Base-by-base conservation (phyloP, 805 yeast genomes). In the Zygosaccharomyces siamensis region DNA sequence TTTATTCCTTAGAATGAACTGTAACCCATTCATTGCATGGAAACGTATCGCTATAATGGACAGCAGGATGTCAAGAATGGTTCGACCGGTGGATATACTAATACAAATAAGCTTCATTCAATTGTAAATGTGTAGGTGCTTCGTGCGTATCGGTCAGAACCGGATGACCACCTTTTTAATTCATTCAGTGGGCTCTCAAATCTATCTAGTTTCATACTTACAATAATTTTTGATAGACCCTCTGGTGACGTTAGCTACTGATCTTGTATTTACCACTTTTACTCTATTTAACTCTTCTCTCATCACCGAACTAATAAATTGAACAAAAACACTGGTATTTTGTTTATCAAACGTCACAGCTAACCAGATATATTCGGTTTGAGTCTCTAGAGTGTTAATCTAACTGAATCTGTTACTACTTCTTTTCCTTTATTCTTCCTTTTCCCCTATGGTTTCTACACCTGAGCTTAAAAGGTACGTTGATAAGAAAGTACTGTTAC, bases 401-500 rank as follows among this genome's bases (percentile, higher is more conserved):
- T 38, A 12, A 2, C 27, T 23, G 30, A 38, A 33, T 7, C 11
- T 10, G 24, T n/a, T 7, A 38, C 4, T 16, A 7, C 8, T 8
- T 38, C 41, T 38, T 18, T 16, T 20, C 12, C 12, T 20, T 27
- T 14, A 24, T 31, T 7, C 3, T 26, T 8, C 31, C 23, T 23
- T 27, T 14, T 27, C 23, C 20, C n/a, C 48, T 6, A 77, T 79
- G 84, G 83, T 79, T 23, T 76, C 82, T n/a, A 74, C 80, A 30
- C 84, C 85, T 7, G 84, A 80, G 60, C 67, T 80, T 52, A 78
- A 79, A 58, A 76, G 74, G 54, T 89, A 87, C 63, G 75, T 88
- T 78, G 90, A 86, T 62, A 87, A 86, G 68, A 79, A 80, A 59
- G 74, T 92, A 24, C 73, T 81, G 11, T 71, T 92, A 14, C 86